phyloP scores from a whole-genome alignment of 352 stramenopile genomes.

The Globisporangium cystogenes region DNA sequence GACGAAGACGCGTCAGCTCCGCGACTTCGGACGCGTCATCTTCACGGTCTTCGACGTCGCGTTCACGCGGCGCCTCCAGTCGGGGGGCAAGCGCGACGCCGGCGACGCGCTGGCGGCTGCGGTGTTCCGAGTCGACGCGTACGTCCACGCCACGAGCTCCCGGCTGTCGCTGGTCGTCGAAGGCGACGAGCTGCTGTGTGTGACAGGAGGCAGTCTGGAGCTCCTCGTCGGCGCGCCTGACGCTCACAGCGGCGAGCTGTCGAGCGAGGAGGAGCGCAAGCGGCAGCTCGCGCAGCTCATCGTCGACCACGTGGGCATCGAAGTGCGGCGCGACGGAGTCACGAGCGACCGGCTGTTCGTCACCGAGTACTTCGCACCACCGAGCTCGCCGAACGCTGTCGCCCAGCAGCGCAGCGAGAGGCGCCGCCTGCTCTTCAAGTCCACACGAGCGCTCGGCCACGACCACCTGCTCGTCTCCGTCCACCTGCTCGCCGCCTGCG shows the following conservation, averaged over 20 bases:
- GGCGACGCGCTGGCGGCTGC: background rate
- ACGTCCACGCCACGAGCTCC: conserved; percentile 43
- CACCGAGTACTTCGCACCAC: conserved; percentile 25
- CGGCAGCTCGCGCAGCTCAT: conserved; percentile 31
- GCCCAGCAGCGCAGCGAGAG: background rate
- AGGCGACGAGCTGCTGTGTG: conserved; percentile 29
- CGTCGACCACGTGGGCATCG: conserved; percentile 50
- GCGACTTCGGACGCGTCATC: conserved; percentile 32
- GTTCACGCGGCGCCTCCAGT: conserved; percentile 8
- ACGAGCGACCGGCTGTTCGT: conserved; percentile 38
- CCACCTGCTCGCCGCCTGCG: conserved; percentile 12
- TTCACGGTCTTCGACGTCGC: conserved; percentile 57
- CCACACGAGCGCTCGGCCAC: conserved; percentile 28
- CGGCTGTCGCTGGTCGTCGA: conserved; percentile 44
- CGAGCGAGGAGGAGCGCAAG: conserved; percentile 9
- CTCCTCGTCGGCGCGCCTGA: background rate
- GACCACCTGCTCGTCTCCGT: conserved; percentile 33
- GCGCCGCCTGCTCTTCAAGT: conserved; percentile 35
- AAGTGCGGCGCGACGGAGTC: conserved; percentile 39
- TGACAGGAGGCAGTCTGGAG: conserved; percentile 29
- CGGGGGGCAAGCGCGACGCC: background rate
- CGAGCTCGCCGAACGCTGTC: background rate
- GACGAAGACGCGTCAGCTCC: conserved; percentile 33
- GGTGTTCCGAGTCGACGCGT: conserved; percentile 51
- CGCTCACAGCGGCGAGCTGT: background rate